Percentiles rank a stretch among this genome's conserved stretches.
Evolutionary conservation across 768 basidiomycete species (phyloP).

Genomic region (Rickenella mellea): DNA sequence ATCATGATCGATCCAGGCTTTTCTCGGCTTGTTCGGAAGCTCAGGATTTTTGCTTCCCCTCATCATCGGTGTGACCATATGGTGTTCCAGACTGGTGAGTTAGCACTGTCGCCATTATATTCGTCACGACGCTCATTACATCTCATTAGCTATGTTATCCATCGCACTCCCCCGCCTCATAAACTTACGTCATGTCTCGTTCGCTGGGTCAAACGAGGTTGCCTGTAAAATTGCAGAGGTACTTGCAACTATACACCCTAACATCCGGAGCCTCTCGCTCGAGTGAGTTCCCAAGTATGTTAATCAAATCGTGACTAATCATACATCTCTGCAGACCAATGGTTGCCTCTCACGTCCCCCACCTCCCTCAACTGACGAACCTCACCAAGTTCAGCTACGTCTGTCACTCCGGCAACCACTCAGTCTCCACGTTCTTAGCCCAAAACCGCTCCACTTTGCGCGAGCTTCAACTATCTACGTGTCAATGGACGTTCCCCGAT

Average conservation of each 20-base stretch:
- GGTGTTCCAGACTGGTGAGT: constrained; percentile 56
- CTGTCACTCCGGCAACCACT: constrained; percentile 13
- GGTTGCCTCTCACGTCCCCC: constrained; percentile 18
- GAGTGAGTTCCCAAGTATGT: constrained; percentile 24
- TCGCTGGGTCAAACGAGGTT: constrained; percentile 46
- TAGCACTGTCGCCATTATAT: not conserved
- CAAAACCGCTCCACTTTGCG: constrained; percentile 46
- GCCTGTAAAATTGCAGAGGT: constrained; percentile 42
- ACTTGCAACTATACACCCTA: constrained; percentile 40
- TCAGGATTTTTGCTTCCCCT: constrained; percentile 48
- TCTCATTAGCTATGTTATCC: constrained; percentile 47
- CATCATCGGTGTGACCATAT: constrained; percentile 39
- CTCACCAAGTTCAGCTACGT: constrained; percentile 52
- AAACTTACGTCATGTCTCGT: constrained; percentile 51
- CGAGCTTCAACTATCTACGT: constrained; percentile 44
- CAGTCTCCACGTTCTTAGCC: constrained; percentile 25
- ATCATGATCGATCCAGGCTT: constrained; percentile 54
- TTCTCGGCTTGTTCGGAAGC: constrained; percentile 44
- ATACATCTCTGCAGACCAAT: constrained; percentile 11
- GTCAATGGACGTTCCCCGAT: constrained; percentile 47
- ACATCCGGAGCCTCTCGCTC: constrained; percentile 47
- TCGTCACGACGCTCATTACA: not conserved
- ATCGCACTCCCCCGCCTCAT: constrained; percentile 57
- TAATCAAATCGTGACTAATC: not conserved
- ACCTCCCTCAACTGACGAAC: constrained; percentile 23